Base-by-base conservation (phyloP, 306 rosid species). In the Prinsepia uniflora region DNA sequence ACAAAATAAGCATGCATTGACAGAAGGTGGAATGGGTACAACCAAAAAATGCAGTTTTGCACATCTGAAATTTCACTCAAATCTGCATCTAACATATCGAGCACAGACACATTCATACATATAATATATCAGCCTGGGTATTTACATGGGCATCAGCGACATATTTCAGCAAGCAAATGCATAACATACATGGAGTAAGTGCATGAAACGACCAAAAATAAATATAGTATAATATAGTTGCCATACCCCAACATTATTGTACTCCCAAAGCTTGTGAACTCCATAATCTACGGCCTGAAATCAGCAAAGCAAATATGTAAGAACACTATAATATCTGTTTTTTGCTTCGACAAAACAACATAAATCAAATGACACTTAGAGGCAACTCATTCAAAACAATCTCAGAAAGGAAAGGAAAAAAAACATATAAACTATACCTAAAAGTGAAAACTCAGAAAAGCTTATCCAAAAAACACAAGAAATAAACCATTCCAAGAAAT, bases 201-300 rank as follows among this genome's bases (percentile, higher is more conserved):
- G 52, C 74, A 70, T 0, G 13, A 44, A 57, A 70, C 44, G 22
- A 18, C 42, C 15, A 22, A 44, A 45, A 17, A 11, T 12, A 70
- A 43, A 70, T 44, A 15, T 24, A 0, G 11, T 3, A 3, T 5
- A 2, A 44, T 42, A 1, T 6, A 70, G 69, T 47, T 20, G 36
- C 3, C 67, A 39, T 87, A 94, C 99, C 97, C 99, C 99, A 71
- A 94, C 85, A 68, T 94, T 94, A 74, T 94, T 94, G 82, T 42
- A 3, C 81, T 91, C 99, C 99, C 99, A 94, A 20, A 94, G 73
- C 85, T 84, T 89, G 73, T 89, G 92, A 77, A 94, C 92, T 60
- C 99, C 99, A 71, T 91, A 91, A 91, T 94, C 99, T 62, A 94
- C 96, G 68, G 88, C 99, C 98, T 93, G 90, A 76, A 90, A 42